phyloP scores from a whole-genome alignment of 129 eudicot species.

The Tagetes patula region DNA sequence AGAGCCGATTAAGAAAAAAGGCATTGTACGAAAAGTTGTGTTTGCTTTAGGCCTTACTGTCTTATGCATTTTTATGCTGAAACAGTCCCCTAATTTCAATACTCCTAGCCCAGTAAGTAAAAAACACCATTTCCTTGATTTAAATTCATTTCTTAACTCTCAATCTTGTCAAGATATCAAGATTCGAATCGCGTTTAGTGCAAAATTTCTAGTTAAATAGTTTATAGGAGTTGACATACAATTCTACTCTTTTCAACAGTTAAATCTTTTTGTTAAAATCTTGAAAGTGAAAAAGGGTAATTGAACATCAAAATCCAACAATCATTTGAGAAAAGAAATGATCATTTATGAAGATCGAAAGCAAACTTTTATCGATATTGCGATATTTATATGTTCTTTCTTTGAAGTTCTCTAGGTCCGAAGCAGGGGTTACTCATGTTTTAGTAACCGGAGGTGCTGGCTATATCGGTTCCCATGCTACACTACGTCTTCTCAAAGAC shows the following conservation, averaged over 20 bases:
- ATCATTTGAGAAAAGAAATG: not conserved
- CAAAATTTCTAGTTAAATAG: not conserved
- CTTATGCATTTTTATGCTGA: slow-evolving; percentile 58
- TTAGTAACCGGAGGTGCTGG: slow-evolving; percentile 96
- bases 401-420: slow-evolving; percentile 62
- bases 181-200: too few species aligned
- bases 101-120: slow-evolving; percentile 53
- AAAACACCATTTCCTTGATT: not conserved
- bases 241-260: not conserved
- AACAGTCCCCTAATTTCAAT: slow-evolving; percentile 49
- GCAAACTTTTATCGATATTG: not conserved
- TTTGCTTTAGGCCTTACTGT: slow-evolving; percentile 50
- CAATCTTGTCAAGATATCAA: not conserved
- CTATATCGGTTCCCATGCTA: slow-evolving; percentile 89
- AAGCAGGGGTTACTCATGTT: slow-evolving; percentile 74
- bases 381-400: slow-evolving; percentile 13
- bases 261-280: not conserved
- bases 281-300: not conserved
- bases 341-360: not conserved
- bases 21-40: slow-evolving; percentile 47
- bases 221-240: not conserved
- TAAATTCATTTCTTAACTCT: not conserved
- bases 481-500: slow-evolving; percentile 70
- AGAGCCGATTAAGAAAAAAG: slow-evolving; percentile 54
- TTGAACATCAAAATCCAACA: not conserved